Conservation (phyloP, 2,329 filamentous ascomycete genomes). For the Neofusicoccum kwambonambiense region DNA sequence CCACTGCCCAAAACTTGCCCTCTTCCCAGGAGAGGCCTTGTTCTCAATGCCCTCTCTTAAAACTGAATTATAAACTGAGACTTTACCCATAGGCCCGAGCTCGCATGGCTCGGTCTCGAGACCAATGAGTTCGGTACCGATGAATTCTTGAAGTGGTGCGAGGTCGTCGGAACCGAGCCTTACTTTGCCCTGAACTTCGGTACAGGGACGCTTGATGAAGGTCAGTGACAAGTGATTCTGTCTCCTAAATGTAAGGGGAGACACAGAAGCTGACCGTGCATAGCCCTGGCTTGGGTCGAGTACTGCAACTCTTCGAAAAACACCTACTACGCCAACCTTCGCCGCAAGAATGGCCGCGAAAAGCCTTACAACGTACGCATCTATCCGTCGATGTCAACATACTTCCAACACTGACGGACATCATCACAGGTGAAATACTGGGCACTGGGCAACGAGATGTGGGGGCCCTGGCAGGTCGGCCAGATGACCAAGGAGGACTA, state of each 20-base stretch:
- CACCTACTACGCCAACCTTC: constrained; percentile 79
- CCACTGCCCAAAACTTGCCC: not conserved
- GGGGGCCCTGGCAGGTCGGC: constrained; percentile 66
- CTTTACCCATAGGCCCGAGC: constrained; percentile 57
- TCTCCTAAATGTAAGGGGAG: constrained; percentile 32
- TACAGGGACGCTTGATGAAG: constrained; percentile 56
- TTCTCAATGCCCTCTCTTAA: not conserved
- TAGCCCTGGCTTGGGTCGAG: constrained; percentile 74
- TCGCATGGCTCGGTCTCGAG: constrained; percentile 77
- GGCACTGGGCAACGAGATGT: constrained; percentile 76
- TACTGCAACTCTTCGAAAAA: constrained; percentile 80
- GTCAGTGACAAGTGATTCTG: constrained; percentile 21
- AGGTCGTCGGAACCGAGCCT: constrained; percentile 70
- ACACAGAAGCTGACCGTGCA: constrained; percentile 49
- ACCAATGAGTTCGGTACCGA: constrained; percentile 80
- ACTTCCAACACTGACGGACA: constrained; percentile 9
- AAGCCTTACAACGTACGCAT: constrained; percentile 67
- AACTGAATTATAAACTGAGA: constrained; percentile 15
- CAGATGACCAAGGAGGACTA: constrained; percentile 70
- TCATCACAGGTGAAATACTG: constrained; percentile 66
- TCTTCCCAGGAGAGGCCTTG: not conserved
- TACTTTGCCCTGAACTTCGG: constrained; percentile 81
- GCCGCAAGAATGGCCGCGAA: constrained; percentile 70
- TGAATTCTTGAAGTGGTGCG: constrained; percentile 82
- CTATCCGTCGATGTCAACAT: not conserved